A percentile compares a stretch with the other conserved stretches of the same genome.
These are phyloP conservation scores for Lobosporangium transversale DNA, from an alignment of 192 early-diverging fungal species.

Conservation along the genomic window DNA sequence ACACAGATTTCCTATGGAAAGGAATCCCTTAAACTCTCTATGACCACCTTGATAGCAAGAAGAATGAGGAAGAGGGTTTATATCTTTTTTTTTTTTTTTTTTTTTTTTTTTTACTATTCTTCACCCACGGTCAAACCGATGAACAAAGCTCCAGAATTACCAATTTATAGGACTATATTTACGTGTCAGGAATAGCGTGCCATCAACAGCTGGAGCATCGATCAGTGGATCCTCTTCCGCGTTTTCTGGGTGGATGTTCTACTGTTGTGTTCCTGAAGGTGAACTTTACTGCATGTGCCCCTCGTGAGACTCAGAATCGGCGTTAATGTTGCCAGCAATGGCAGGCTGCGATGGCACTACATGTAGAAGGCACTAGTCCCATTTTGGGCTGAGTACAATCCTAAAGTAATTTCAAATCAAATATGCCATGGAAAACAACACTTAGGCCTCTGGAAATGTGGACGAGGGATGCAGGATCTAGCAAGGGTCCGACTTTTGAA, in stretches of 20 bases:
- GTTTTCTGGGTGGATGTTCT: conserved; percentile 10
- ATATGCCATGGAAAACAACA: conserved; percentile 21
- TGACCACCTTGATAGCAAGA: no score
- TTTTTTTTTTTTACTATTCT: no score
- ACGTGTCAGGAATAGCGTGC: conserved; percentile 19
- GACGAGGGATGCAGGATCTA: background rate
- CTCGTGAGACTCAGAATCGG: no score
- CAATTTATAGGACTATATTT: conserved; percentile 22
- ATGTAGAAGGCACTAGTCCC: conserved; percentile 30
- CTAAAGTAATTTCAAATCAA: conserved; percentile 39
- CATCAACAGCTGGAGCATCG: conserved; percentile 27
- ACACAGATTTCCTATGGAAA: no score
- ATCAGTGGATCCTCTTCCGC: conserved; percentile 9
- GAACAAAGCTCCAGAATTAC: conserved; percentile 19
- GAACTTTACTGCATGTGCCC: no score
- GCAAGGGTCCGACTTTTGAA: conserved; percentile 15
- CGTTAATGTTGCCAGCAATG: background rate
- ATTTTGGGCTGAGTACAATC: conserved; percentile 13
- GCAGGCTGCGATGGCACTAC: conserved; percentile 17
- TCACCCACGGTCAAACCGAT: no score
- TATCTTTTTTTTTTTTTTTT: no score
- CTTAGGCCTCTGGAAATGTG: background rate
- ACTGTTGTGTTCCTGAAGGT: background rate
- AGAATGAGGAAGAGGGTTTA: no score
- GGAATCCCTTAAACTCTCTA: no score